Evolutionary conservation across 1,284 basidiomycete genomes (phyloP), one percentile per base, ranked within the genome.

Genomic region (Puccinia coronata): DNA sequence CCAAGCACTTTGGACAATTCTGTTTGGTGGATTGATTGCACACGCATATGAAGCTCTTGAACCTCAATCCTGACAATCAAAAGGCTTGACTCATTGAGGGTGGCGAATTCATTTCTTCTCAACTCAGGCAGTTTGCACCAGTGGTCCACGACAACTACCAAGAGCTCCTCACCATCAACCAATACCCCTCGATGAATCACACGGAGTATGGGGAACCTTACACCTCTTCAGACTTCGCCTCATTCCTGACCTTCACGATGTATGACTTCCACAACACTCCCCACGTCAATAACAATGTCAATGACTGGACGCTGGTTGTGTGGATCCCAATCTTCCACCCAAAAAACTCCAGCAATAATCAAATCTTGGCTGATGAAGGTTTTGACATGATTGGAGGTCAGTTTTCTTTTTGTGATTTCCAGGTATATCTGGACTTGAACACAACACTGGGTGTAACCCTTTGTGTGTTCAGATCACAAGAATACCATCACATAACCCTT

Each of bases 401-500:
- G n/a, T n/a, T n/a, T n/a, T n/a, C n/a, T n/a, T n/a, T n/a, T n/a
- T n/a, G n/a, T n/a, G n/a, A n/a, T n/a, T n/a, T n/a, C n/a, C n/a
- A n/a, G n/a, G n/a, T n/a, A n/a, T n/a, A n/a, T n/a, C n/a, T n/a
- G n/a, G n/a, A n/a, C 55, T 57, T 57, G 55, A 57, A 57, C 55
- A 57, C 9, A 23, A 57, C 55, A 57, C 55, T 57, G 55, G 55
- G 55, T 23, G 55, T 57, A 8, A 57, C 55, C 55, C 55, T 57
- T 57, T 57, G 20, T 57, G 55, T 57, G 55, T 57, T 57, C 55
- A 57, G 55, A 57, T 57, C 55, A 57, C 55, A 57, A 57, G 55
- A 57, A 11, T 57, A n/a, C 55, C 55, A 23, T 57, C 55, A 57
- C 28, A 8, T 11, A 57, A 57, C 20, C 28, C 55, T 57, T 57